A percentile compares a stretch with the other conserved stretches of the same genome.
Conservation (phyloP, 768 basidiomycete genomes). For the Hebeloma cylindrosporum region DNA sequence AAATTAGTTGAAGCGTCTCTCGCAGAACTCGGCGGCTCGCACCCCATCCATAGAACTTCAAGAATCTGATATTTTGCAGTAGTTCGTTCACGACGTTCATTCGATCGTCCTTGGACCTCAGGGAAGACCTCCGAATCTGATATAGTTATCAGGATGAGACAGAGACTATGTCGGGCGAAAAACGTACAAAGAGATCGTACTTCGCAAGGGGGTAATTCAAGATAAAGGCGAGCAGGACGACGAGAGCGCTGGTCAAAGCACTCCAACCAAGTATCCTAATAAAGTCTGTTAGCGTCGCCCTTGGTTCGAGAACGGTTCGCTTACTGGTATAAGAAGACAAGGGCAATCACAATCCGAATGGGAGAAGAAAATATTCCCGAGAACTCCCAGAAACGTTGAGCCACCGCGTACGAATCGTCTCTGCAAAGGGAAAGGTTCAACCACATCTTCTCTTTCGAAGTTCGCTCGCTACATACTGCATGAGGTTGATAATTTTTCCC, state of each 20-base stretch:
- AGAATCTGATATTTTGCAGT: slow-evolving; percentile 69
- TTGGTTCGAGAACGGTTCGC: slow-evolving; percentile 3
- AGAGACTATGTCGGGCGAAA: neutral
- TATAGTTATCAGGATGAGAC: slow-evolving; percentile 47
- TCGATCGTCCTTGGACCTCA: slow-evolving; percentile 63
- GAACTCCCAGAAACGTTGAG: slow-evolving; percentile 74
- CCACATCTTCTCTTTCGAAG: too few species aligned
- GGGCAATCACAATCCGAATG: slow-evolving; percentile 61
- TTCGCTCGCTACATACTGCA: slow-evolving; percentile 63
- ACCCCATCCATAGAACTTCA: slow-evolving; percentile 82
- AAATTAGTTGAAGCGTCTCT: neutral
- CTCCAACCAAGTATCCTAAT: slow-evolving; percentile 75
- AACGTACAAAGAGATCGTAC: slow-evolving; percentile 59
- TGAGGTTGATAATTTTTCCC: slow-evolving; percentile 73
- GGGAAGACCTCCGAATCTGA: slow-evolving; percentile 59
- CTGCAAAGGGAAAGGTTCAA: slow-evolving; percentile 31
- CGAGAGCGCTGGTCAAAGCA: slow-evolving; percentile 66
- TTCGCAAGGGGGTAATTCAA: slow-evolving; percentile 70
- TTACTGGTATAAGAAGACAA: slow-evolving; percentile 72
- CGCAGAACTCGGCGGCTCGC: slow-evolving; percentile 13
- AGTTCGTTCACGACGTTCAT: slow-evolving; percentile 77
- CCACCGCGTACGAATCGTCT: slow-evolving; percentile 68
- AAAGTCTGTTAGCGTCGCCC: neutral
- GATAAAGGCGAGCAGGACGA: slow-evolving; percentile 59
- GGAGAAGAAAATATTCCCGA: slow-evolving; percentile 63